A percentile compares a stretch with the other conserved stretches of the same genome.
Evolutionary conservation across 495 filamentous ascomycete species (phyloP).

Genomic region (Daldinia concentrica): DNA sequence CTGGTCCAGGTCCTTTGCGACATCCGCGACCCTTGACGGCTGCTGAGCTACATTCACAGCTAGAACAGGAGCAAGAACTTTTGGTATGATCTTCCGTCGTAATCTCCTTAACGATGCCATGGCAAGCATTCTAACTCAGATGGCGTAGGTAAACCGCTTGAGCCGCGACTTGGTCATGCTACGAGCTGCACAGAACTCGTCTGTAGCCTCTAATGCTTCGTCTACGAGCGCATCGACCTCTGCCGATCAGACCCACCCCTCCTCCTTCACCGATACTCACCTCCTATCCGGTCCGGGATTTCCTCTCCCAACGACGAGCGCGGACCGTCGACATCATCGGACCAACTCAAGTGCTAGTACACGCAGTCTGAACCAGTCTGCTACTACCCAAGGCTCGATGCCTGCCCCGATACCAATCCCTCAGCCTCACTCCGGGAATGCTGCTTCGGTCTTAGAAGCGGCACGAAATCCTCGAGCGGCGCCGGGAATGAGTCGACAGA

Average conservation of each 20-base stretch:
- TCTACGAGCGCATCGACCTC: slow-evolving; percentile 66
- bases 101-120: background rate
- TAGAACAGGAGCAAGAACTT: slow-evolving; percentile 95
- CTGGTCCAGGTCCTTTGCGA: slow-evolving; percentile 75
- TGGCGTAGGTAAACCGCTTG: slow-evolving; percentile 81
- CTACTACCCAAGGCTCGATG: slow-evolving; percentile 44
- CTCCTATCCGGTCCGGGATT: slow-evolving; percentile 51
- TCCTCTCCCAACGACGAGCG: slow-evolving; percentile 50
- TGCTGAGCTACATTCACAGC: slow-evolving; percentile 82
- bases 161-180: slow-evolving; percentile 84
- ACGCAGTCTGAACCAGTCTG: slow-evolving; percentile 63
- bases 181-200: slow-evolving; percentile 80
- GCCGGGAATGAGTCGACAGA: slow-evolving; percentile 54
- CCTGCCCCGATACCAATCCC: slow-evolving; percentile 40
- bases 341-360: slow-evolving; percentile 62
- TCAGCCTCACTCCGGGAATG: slow-evolving; percentile 43
- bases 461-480: slow-evolving; percentile 47
- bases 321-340: slow-evolving; percentile 53
- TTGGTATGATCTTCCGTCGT: slow-evolving; percentile 66
- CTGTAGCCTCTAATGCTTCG: slow-evolving; percentile 81
- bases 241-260: slow-evolving; percentile 48
- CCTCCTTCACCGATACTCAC: slow-evolving; percentile 46
- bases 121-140: slow-evolving; percentile 10
- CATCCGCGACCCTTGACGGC: slow-evolving; percentile 87
- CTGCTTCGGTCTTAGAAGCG: slow-evolving; percentile 43